Base-by-base conservation (phyloP, 1,284 basidiomycete genomes). In the Earliella scabrosa region DNA sequence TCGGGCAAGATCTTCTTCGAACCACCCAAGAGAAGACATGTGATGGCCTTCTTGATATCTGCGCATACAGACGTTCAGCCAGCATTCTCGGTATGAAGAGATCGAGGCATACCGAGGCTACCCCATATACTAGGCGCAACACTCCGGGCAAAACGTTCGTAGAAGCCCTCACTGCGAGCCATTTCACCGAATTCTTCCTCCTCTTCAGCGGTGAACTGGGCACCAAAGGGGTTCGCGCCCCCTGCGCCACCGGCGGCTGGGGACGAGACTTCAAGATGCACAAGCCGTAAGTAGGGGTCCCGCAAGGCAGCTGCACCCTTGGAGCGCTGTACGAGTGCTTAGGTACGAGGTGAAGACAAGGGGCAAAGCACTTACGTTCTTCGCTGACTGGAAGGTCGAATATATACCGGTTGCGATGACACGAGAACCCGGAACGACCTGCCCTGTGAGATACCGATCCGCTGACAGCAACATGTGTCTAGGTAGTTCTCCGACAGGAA, bases 1-100 rank as follows among this genome's bases (percentile, higher is more conserved):
- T 99, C 97, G 0, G 97, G 97, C 11, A 99, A 77, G 45, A 98
- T 83, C 76, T 99, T 99, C 76, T 97, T 98, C n/a, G 95, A 97
- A 13, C 97, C 97, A 24, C 97, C 97, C 68, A 99, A 95, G 9
- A 99, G 78, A 13, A 99, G 78, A 73, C 96, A 98, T 0, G 93
- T 87, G 45, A 99, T 94, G 1, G 97, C 92, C 68, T 98, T 99
- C 75, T 99, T 99, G 69, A 99, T 99, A 71, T 99, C 97, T 92
- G 56, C 10, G 44, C 41, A 47, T 55, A 63, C 53, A 61, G 47
- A 16, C 31, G 35, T 26, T n/a, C 20, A 34, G 29, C 21, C 31
- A 18, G 39, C 5, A 24, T 4, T 14, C 8, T n/a, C 18, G 26
- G 16, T 18, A 43, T 11, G 29, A 24, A 36, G 27, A 20, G 18